Percentiles rank a stretch among this genome's conserved stretches.
Conservation (phyloP, 2,329 filamentous ascomycete genomes). For the Microdochium trichocladiopsis region DNA sequence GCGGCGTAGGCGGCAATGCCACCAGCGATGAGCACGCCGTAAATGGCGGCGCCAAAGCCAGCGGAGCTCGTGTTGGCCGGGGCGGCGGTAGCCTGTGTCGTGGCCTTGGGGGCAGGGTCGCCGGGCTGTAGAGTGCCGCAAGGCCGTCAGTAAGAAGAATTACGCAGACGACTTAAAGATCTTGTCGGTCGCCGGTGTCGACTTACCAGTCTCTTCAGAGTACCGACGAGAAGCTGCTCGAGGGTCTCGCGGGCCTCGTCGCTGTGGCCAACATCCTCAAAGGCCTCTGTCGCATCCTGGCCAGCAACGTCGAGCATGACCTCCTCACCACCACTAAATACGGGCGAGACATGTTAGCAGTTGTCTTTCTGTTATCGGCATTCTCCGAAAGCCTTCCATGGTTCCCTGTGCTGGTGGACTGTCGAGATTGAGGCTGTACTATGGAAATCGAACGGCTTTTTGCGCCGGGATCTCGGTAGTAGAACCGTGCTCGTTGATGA, state of each 20-base stretch:
- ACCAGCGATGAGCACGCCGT: slow-evolving; percentile 73
- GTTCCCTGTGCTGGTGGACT: no score
- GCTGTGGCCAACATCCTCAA: slow-evolving; percentile 98
- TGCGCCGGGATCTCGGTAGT: no score
- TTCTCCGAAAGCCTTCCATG: no score
- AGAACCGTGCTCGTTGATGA: no score
- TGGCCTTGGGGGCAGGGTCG: slow-evolving; percentile 67
- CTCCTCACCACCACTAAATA: slow-evolving; percentile 85
- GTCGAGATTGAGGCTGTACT: no score
- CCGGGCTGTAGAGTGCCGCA: slow-evolving; percentile 48
- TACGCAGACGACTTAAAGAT: slow-evolving; percentile 1
- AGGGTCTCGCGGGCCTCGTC: slow-evolving; percentile 97
- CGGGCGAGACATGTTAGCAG: slow-evolving; percentile 1
- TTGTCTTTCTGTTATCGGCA: no score
- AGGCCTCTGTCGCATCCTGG: slow-evolving; percentile 94
- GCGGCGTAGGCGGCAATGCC: slow-evolving; percentile 70
- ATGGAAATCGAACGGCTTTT: no score
- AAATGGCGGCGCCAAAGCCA: slow-evolving; percentile 70
- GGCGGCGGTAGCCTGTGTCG: slow-evolving; percentile 39
- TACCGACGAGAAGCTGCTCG: slow-evolving; percentile 65
- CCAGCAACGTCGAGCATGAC: slow-evolving; percentile 93
- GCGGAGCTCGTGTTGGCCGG: slow-evolving; percentile 40
- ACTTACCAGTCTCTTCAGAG: slow-evolving; percentile 72
- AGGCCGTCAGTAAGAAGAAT: slow-evolving; percentile 13
- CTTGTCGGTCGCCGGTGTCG: slow-evolving; percentile 1